A percentile compares a stretch with the other conserved stretches of the same genome.
Conservation (phyloP, 176 grass and related monocot species). For the Otatea glauca region DNA sequence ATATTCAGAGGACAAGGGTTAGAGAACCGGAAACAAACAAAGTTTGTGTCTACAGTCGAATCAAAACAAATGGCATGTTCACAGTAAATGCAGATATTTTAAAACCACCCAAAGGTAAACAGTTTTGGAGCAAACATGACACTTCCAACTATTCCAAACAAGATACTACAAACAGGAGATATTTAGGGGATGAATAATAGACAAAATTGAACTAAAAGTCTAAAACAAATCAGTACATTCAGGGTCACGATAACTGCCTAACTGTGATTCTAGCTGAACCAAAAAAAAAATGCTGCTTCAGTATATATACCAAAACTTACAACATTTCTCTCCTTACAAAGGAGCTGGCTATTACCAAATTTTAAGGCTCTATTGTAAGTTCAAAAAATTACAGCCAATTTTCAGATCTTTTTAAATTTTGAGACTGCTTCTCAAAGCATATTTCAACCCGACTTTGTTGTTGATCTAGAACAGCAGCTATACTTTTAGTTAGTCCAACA, state of each 20-base stretch:
- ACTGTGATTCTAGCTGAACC: background rate
- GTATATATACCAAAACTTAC: background rate
- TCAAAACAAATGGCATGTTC: conserved; percentile 1
- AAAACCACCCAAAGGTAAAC: conserved; percentile 2
- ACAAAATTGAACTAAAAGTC: background rate
- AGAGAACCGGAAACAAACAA: background rate
- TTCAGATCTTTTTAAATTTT: background rate
- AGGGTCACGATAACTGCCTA: background rate
- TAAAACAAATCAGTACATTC: background rate
- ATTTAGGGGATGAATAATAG: background rate
- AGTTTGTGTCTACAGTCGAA: background rate
- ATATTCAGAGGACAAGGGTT: background rate
- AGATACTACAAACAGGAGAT: background rate
- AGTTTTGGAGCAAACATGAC: conserved; percentile 18
- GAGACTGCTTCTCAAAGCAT: background rate
- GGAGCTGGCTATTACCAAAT: background rate
- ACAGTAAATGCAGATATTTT: background rate
- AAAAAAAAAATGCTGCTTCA: background rate
- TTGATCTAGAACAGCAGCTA: background rate
- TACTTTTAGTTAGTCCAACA: background rate
- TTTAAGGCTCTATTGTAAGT: background rate
- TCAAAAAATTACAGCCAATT: background rate
- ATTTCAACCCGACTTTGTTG: background rate
- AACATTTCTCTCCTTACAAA: background rate
- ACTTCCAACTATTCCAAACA: background rate